phyloP scores from a whole-genome alignment of 129 eudicot genomes.

The sunflower (Helianthus annuus) region HanXRQr2.0-SUNRISE NC_035439.2:143076069-143076568 shows the following conservation, averaged over 20 bases:
- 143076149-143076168: conserved; percentile 3
- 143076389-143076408: background rate
- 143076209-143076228: background rate
- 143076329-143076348: conserved; percentile 76
- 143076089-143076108: conserved; percentile 83
- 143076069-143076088: conserved; percentile 90
- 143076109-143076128: conserved; percentile 75
- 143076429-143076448: background rate
- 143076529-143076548: background rate
- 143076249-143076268: conserved; percentile 86
- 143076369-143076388: background rate
- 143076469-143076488: background rate
- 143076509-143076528: background rate
- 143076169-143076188: background rate
- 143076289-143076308: conserved; percentile 54
- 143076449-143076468: background rate
- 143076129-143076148: conserved; percentile 56
- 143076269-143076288: conserved; percentile 57
- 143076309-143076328: conserved; percentile 60
- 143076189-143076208: background rate
- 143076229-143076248: conserved; percentile 65
- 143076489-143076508: background rate
- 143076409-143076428: background rate
- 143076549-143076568: background rate
- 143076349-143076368: conserved; percentile 74